Percentiles rank a stretch among this genome's conserved stretches.
Conservation (phyloP, 1,139 yeast species). For the Blastobotrys apis region DNA sequence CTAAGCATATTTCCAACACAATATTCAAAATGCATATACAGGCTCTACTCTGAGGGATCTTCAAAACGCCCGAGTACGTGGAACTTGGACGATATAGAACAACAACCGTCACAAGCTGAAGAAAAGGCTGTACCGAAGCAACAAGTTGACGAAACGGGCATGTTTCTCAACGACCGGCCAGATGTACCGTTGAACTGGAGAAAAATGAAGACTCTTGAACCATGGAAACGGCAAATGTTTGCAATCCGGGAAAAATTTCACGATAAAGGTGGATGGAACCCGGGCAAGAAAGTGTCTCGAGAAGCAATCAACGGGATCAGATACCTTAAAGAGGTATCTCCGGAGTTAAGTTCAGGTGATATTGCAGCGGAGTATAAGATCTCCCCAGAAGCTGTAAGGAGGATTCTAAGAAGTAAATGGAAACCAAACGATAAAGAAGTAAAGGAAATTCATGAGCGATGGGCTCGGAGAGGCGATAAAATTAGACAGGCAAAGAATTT, state of each 20-base stretch:
- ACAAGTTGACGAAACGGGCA: slow-evolving; percentile 12
- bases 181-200: slow-evolving; percentile 45
- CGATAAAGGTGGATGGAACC: slow-evolving; percentile 55
- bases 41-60: no score
- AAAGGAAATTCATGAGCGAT: slow-evolving; percentile 44
- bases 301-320: slow-evolving; percentile 67
- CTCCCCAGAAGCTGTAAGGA: slow-evolving; percentile 78
- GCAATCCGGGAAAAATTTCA: slow-evolving; percentile 58
- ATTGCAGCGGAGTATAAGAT: slow-evolving; percentile 62
- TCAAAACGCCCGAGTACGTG: no score
- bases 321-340: slow-evolving; percentile 48
- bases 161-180: slow-evolving; percentile 12
- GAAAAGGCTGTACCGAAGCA: neutral
- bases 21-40: no score
- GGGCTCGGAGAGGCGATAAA: slow-evolving; percentile 45
- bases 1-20: no score
- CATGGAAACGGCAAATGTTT: slow-evolving; percentile 66
- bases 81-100: no score
- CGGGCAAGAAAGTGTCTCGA: slow-evolving; percentile 62
- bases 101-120: no score
- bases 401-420: slow-evolving; percentile 78
- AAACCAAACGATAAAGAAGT: slow-evolving; percentile 54
- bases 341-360: slow-evolving; percentile 56
- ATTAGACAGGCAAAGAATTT: slow-evolving; percentile 23
- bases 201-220: slow-evolving; percentile 40